Percentiles rank a stretch among this genome's conserved stretches.
phyloP scores from a whole-genome alignment of 352 stramenopile genomes.

The Globisporangium acanthophoron region DNA sequence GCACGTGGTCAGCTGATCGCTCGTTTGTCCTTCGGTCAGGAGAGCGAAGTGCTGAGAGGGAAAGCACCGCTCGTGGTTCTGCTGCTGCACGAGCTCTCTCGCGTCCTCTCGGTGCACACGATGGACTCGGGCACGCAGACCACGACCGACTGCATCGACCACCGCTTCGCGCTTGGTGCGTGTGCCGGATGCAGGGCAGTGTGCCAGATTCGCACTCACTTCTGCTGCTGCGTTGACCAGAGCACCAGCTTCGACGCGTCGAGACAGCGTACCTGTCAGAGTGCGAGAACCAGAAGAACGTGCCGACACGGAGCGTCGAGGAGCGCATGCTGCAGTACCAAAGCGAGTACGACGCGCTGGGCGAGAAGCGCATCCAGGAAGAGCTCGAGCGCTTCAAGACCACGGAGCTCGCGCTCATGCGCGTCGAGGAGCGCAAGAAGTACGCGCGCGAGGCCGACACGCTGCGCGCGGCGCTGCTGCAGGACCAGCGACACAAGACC shows the following conservation, averaged over 20 bases:
- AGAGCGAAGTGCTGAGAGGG: slow-evolving; percentile 12
- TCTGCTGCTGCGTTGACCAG: slow-evolving; percentile 11
- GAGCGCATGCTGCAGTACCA: slow-evolving; percentile 65
- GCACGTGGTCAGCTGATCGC: too few species aligned
- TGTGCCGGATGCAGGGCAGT: not conserved
- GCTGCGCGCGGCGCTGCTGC: slow-evolving; percentile 30
- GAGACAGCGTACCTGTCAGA: slow-evolving; percentile 52
- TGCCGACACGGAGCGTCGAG: slow-evolving; percentile 38
- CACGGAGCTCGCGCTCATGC: slow-evolving; percentile 46
- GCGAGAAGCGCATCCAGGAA: slow-evolving; percentile 41
- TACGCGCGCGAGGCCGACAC: slow-evolving; percentile 45
- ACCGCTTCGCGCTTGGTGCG: slow-evolving; percentile 47
- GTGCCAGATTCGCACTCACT: not conserved
- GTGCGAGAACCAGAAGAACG: slow-evolving; percentile 28
- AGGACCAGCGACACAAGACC: slow-evolving; percentile 45
- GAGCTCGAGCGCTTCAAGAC: slow-evolving; percentile 53
- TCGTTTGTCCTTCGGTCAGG: slow-evolving; percentile 8
- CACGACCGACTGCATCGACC: slow-evolving; percentile 56
- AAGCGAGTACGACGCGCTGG: slow-evolving; percentile 56
- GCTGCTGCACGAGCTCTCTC: slow-evolving; percentile 35
- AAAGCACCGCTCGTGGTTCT: slow-evolving; percentile 24
- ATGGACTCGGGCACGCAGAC: slow-evolving; percentile 53
- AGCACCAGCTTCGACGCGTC: slow-evolving; percentile 62
- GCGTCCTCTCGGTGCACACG: slow-evolving; percentile 24
- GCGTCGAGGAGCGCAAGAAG: slow-evolving; percentile 52